phyloP scores from a whole-genome alignment of 1,139 yeast genomes.

The Geotrichum macrosporum region DNA sequence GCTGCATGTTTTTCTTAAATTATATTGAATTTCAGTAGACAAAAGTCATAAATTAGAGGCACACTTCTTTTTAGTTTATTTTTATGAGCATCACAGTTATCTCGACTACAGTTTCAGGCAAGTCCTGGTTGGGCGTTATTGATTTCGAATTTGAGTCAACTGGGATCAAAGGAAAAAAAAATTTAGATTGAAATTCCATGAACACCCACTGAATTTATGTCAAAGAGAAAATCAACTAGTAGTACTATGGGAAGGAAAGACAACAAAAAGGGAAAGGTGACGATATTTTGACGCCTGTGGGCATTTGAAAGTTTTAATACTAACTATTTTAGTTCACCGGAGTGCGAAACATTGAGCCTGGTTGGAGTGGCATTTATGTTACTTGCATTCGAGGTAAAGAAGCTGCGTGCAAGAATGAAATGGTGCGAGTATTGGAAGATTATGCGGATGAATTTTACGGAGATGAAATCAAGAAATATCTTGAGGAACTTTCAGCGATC shows the following conservation, averaged over 20 bases:
- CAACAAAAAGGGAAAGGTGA: constrained; percentile 5
- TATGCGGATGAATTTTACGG: constrained; percentile 38
- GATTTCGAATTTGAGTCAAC: no score
- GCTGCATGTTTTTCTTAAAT: no score
- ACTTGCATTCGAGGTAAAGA: constrained; percentile 81
- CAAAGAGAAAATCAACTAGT: background rate
- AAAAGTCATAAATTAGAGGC: no score
- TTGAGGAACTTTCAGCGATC: constrained; percentile 40
- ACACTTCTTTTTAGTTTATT: no score
- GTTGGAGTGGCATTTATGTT: constrained; percentile 78
- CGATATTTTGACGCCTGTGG: background rate
- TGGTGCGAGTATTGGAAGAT: constrained; percentile 57
- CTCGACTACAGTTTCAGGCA: no score
- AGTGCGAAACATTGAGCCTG: constrained; percentile 52
- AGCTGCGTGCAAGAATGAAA: constrained; percentile 66
- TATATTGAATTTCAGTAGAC: no score
- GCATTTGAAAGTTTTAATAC: background rate
- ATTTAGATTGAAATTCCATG: background rate
- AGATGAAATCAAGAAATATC: constrained; percentile 42
- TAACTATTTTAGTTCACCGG: constrained; percentile 1
- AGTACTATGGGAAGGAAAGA: constrained; percentile 4
- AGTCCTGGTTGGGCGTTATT: no score
- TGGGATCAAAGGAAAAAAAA: background rate
- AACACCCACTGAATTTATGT: constrained; percentile 1
- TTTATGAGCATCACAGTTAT: no score